Conservation (phyloP, 495 filamentous ascomycete species). For the Penicillium pulvis region DNA sequence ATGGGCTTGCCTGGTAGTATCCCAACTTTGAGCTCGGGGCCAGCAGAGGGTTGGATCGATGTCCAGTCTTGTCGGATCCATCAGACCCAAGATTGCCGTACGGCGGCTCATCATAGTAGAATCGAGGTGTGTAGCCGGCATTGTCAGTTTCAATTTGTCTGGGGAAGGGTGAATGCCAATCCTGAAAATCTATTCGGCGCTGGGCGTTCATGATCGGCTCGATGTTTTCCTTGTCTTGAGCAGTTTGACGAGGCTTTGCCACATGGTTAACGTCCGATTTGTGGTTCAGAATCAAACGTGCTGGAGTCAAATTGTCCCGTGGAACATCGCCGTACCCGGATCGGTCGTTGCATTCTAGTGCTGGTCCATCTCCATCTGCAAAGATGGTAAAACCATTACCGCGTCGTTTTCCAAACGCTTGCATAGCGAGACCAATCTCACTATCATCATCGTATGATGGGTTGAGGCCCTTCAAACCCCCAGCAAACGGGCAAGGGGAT, state of each 20-base stretch:
- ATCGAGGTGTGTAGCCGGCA: constrained; percentile 33
- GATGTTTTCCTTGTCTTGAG: constrained; percentile 46
- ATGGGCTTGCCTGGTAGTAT: constrained; percentile 21
- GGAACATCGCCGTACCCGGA: constrained; percentile 7
- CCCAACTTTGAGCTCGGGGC: constrained; percentile 25
- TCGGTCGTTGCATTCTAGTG: constrained; percentile 14
- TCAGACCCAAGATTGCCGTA: constrained; percentile 26
- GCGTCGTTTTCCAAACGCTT: constrained; percentile 21
- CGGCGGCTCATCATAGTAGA: constrained; percentile 30
- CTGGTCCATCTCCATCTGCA: constrained; percentile 28
- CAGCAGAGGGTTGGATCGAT: constrained; percentile 44
- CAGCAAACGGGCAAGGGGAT: constrained; percentile 9
- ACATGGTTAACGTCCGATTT: constrained; percentile 17
- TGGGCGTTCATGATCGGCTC: constrained; percentile 41
- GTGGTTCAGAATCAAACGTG: constrained; percentile 27
- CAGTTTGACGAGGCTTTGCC: constrained; percentile 8
- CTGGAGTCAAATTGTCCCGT: constrained; percentile 24
- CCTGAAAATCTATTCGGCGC: constrained; percentile 33
- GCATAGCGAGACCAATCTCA: constrained; percentile 34
- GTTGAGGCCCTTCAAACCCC: constrained; percentile 7
- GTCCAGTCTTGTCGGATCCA: constrained; percentile 30
- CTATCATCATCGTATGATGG: constrained; percentile 25
- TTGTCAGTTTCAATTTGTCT: constrained; percentile 31
- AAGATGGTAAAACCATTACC: constrained; percentile 39
- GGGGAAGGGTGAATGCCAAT: constrained; percentile 34